Base-by-base conservation (phyloP, 345 rosid species). In the Bruguiera gymnorhiza region DNA sequence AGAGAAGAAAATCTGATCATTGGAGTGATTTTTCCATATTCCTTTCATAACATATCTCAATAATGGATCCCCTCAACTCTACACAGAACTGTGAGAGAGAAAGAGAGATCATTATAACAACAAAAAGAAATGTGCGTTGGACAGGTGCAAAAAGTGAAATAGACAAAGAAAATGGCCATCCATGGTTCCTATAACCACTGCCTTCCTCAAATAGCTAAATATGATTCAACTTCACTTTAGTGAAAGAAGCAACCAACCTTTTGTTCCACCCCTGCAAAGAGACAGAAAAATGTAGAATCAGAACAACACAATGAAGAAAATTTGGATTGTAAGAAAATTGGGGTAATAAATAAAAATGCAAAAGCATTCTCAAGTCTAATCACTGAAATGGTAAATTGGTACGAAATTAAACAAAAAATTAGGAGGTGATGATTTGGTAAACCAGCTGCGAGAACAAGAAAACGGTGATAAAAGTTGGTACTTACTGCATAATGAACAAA, bases 261-360 rank as follows among this genome's bases (percentile, higher is more conserved):
- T 73, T 73, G 36, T 66, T 73, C 76, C 76, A 73, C 21, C 76
- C 66, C 76, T 73, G 63, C 70, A 66, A 66, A 66, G 29, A 24
- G 29, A 55, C 27, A 56, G 29, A 24, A 15, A 56, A 56, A 56
- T 13, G 5, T 13, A 43, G 7, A 56, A 24, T 6, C 26, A 24
- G 29, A 24, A 56, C 29, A 8, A 56, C 1, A 16, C 4, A 16
- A 56, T 24, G 11, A 21, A 56, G 31, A 5, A 2, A 10, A 24
- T 26, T 27, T 8, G 11, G 60, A 43, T 43, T 11, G 0, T 43
- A 43, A 43, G 4, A 3, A 43, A 43, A 43, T 13, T 43, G 50
- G 19, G 18, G 18, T 43, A 13, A 43, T 3, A 13, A 3, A 43
- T 43, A 43, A 11, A 43, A 43, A 56, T 24, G 60, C 0, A 13